These are phyloP conservation scores for Epichloe baconii DNA, from an alignment of 2,329 filamentous ascomycete species.

Conservation along the genomic window DNA sequence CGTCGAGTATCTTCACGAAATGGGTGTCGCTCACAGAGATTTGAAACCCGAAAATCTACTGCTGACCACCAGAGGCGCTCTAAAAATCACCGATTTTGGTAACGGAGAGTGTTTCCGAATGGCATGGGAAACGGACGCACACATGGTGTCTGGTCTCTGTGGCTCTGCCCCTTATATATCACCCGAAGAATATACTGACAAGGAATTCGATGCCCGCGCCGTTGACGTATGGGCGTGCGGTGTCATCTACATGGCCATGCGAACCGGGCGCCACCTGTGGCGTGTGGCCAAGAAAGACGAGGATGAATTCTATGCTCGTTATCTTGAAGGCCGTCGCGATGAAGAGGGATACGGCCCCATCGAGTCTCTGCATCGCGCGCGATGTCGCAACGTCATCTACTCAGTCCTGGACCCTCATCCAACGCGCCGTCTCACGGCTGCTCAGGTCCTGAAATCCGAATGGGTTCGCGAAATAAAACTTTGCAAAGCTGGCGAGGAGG, in stretches of 20 bases:
- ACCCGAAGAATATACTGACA: conserved; percentile 89
- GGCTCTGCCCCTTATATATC: conserved; percentile 96
- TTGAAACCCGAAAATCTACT: conserved; percentile 94
- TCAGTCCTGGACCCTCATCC: conserved; percentile 95
- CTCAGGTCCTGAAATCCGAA: conserved; percentile 94
- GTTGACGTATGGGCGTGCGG: conserved; percentile 97
- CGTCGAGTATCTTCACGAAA: conserved; percentile 98
- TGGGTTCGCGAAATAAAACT: conserved; percentile 97
- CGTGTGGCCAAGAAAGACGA: conserved; percentile 93
- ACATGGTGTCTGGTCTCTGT: conserved; percentile 95
- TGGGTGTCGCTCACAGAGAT: conserved; percentile 95
- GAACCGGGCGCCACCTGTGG: conserved; percentile 91
- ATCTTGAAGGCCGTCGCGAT: conserved; percentile 82
- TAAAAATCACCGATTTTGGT: conserved; percentile 98
- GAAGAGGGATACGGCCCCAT: conserved; percentile 92
- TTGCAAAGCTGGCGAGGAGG: conserved; percentile 93
- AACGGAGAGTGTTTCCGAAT: conserved; percentile 99
- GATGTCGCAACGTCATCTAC: conserved; percentile 97
- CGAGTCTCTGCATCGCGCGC: conserved; percentile 83
- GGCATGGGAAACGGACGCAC: conserved; percentile 97
- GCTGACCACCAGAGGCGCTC: conserved; percentile 76
- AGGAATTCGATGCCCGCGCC: conserved; percentile 93
- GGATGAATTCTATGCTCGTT: conserved; percentile 92
- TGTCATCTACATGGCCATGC: conserved; percentile 99
- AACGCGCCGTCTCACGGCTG: conserved; percentile 80